These are phyloP conservation scores for Microdochium paspali DNA, from an alignment of 2,329 filamentous ascomycete species.

Conservation along the genomic window DNA sequence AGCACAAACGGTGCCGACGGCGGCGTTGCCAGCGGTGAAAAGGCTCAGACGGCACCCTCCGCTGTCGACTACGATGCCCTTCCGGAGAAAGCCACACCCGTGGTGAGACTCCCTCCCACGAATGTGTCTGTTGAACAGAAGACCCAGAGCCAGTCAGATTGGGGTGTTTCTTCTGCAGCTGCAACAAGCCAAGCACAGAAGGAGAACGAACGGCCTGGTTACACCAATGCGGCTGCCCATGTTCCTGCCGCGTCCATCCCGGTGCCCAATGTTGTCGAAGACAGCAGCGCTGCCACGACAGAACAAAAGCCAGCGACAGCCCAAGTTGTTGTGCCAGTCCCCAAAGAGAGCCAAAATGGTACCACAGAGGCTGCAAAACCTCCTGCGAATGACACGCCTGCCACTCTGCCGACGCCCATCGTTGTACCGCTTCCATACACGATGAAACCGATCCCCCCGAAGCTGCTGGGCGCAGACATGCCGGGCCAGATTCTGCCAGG, in stretches of 20 bases:
- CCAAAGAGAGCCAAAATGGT: neutral
- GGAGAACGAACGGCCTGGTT: neutral
- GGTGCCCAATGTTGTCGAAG: neutral
- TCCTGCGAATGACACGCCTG: slow-evolving; percentile 10
- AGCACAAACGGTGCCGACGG: neutral
- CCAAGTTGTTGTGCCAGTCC: neutral
- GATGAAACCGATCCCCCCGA: slow-evolving; percentile 6
- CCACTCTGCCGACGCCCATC: slow-evolving; percentile 8
- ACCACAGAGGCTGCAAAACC: slow-evolving; percentile 4
- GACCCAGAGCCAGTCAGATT: neutral
- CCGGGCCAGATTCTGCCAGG: slow-evolving; percentile 14
- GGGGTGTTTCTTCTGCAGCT: neutral
- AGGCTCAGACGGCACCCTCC: neutral
- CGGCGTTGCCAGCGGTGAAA: neutral
- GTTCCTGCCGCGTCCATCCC: neutral
- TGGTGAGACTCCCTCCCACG: neutral
- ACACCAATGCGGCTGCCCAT: neutral
- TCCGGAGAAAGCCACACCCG: neutral
- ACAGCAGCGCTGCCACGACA: neutral
- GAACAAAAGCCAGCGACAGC: neutral
- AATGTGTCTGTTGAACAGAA: neutral
- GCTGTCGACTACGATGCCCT: neutral
- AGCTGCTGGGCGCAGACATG: slow-evolving; percentile 2
- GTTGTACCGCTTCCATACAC: slow-evolving; percentile 13
- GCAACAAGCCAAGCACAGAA: neutral